Percentiles rank a stretch among this genome's conserved stretches.
Evolutionary conservation across 768 basidiomycete genomes (phyloP).

Genomic region (Tylopilus balloui): DNA sequence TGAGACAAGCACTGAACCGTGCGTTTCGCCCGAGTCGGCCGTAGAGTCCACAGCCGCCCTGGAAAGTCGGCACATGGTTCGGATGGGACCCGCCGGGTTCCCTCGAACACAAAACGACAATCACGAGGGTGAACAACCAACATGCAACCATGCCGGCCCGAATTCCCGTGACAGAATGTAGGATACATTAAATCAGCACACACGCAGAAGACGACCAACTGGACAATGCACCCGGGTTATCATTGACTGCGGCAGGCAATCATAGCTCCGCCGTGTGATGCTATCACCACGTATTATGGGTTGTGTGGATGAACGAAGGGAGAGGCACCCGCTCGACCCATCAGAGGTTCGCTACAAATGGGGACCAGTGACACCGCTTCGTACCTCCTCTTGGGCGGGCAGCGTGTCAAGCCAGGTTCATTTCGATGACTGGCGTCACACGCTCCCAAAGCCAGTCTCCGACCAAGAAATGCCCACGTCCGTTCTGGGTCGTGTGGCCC

Average conservation of each 20-base stretch:
- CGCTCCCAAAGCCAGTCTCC: neutral
- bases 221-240: neutral
- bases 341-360: neutral
- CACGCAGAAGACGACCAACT: neutral
- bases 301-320: neutral
- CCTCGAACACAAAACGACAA: neutral
- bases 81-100: neutral
- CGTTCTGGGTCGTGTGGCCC: neutral
- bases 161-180: neutral
- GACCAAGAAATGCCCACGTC: neutral
- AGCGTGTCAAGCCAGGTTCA: neutral
- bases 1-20: neutral
- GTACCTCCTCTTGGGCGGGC: conserved; percentile 15
- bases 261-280: neutral
- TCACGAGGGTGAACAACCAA: conserved; percentile 2
- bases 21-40: neutral
- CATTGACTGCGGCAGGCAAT: neutral
- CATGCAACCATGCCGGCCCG: neutral
- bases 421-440: neutral
- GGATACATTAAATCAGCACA: neutral
- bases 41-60: neutral
- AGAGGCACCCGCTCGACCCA: neutral
- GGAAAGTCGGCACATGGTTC: neutral
- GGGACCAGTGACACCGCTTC: neutral
- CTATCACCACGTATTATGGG: neutral